A percentile compares a stretch with the other conserved stretches of the same genome.
These are phyloP conservation scores for Barnettozyma sucrosica DNA, from an alignment of 805 yeast species.

Conservation along the genomic window DNA sequence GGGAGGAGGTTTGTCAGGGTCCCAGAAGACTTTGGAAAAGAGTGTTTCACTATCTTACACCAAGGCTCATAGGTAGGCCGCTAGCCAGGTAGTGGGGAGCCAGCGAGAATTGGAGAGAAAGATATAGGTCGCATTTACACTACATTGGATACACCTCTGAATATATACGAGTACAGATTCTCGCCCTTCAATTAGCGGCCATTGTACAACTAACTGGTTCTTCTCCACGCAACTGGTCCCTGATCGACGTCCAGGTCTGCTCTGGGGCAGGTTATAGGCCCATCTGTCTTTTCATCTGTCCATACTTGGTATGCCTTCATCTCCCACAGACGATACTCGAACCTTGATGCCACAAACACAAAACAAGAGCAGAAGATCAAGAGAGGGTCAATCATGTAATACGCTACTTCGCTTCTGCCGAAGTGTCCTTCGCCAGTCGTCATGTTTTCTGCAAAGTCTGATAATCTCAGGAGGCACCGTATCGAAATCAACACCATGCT, in stretches of 20 bases:
- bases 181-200: too few species aligned
- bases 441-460: not conserved
- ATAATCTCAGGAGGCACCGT: slow-evolving; percentile 3
- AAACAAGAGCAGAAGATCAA: not conserved
- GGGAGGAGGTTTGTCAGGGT: too few species aligned
- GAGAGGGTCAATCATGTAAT: slow-evolving; percentile 2
- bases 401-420: not conserved
- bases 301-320: not conserved
- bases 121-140: too few species aligned
- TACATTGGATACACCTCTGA: too few species aligned
- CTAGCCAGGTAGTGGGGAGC: too few species aligned
- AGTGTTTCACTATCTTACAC: too few species aligned
- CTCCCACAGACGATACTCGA: slow-evolving; percentile 5
- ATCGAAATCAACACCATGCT: not conserved
- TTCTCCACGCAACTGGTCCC: not conserved
- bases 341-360: not conserved
- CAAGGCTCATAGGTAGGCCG: too few species aligned
- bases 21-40: too few species aligned
- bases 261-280: not conserved
- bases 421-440: not conserved
- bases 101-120: too few species aligned
- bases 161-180: too few species aligned
- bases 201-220: not conserved
- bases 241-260: not conserved
- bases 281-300: not conserved